Percentiles rank a stretch among this genome's conserved stretches.
Conservation (phyloP, 371 early-diverging fungal species). For the Thermomucor indicae-seudaticae region DNA sequence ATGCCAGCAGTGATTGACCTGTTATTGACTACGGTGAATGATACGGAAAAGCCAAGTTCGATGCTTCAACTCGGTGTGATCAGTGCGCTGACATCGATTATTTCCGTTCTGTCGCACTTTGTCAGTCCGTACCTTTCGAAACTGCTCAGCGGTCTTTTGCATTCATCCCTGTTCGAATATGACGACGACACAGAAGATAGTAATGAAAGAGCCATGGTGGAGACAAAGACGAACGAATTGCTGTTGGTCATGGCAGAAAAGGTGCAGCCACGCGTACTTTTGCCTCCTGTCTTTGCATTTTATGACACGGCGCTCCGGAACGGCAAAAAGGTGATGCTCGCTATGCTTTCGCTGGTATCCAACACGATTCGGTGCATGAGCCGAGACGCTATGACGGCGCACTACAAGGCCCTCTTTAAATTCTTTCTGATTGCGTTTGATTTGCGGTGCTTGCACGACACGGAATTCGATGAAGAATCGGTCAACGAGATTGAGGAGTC, state of each 20-base stretch:
- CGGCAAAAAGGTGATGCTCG: conserved; percentile 40
- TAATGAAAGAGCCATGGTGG: conserved; percentile 43
- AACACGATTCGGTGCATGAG: conserved; percentile 65
- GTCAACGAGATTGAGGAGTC: conserved; percentile 63
- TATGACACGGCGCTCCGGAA: conserved; percentile 52
- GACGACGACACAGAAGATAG: conserved; percentile 25
- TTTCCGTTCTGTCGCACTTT: conserved; percentile 77
- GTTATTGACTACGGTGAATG: conserved; percentile 26
- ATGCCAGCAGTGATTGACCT: conserved; percentile 64
- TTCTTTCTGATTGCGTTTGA: conserved; percentile 75
- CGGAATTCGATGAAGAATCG: conserved; percentile 20
- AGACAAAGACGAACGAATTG: conserved; percentile 48
- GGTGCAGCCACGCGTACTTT: conserved; percentile 67
- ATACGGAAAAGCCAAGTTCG: conserved; percentile 24
- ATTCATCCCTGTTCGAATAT: conserved; percentile 47
- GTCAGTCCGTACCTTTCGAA: conserved; percentile 74
- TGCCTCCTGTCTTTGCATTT: conserved; percentile 64
- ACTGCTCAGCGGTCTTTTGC: conserved; percentile 51
- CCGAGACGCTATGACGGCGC: conserved; percentile 59
- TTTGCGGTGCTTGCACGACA: conserved; percentile 43
- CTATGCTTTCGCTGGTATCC: conserved; percentile 51
- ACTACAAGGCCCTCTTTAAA: conserved; percentile 80
- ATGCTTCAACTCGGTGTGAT: conserved; percentile 62
- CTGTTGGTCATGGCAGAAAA: conserved; percentile 51
- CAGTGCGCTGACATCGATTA: conserved; percentile 66